These are phyloP conservation scores for Russula abietina DNA, from an alignment of 768 basidiomycete species.

Conservation along the genomic window DNA sequence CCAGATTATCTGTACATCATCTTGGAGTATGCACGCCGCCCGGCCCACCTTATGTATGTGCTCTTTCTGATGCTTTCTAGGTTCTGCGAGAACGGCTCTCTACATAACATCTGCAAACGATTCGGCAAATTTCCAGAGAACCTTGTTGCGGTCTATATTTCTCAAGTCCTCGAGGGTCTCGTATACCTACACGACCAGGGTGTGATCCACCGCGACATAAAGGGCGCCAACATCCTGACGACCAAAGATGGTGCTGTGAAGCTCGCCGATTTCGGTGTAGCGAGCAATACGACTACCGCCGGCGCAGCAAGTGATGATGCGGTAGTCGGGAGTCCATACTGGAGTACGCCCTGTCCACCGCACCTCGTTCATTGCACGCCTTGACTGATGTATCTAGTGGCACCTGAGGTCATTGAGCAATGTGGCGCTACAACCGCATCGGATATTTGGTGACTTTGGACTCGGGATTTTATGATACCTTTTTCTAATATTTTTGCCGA, in stretches of 20 bases:
- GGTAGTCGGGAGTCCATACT: constrained; percentile 97
- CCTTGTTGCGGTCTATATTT: constrained; percentile 93
- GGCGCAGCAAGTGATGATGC: constrained; percentile 78
- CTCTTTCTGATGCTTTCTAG: constrained; percentile 33
- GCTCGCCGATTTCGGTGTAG: constrained; percentile 98
- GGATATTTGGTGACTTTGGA: constrained; percentile 75
- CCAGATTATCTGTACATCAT: constrained; percentile 94
- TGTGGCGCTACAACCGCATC: constrained; percentile 94
- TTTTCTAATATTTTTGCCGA: constrained; percentile 9
- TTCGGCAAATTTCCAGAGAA: constrained; percentile 99
- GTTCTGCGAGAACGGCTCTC: constrained; percentile 97
- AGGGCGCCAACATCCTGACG: constrained; percentile 96
- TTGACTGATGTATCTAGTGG: constrained; percentile 51
- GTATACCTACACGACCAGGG: constrained; percentile 98
- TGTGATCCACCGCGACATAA: constrained; percentile 98
- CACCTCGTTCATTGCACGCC: neutral
- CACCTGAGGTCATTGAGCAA: constrained; percentile 98
- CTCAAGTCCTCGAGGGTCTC: constrained; percentile 91
- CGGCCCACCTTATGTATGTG: neutral
- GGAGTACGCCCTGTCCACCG: constrained; percentile 53
- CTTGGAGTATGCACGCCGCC: constrained; percentile 60
- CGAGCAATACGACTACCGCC: constrained; percentile 61
- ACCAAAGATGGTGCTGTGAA: constrained; percentile 99
- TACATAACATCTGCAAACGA: constrained; percentile 91
- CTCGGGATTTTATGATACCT: neutral